Evolutionary conservation across 2,329 filamentous ascomycete species (phyloP), one percentile per base, ranked within the genome.

Genomic region (Paradendryphiella salina): DNA sequence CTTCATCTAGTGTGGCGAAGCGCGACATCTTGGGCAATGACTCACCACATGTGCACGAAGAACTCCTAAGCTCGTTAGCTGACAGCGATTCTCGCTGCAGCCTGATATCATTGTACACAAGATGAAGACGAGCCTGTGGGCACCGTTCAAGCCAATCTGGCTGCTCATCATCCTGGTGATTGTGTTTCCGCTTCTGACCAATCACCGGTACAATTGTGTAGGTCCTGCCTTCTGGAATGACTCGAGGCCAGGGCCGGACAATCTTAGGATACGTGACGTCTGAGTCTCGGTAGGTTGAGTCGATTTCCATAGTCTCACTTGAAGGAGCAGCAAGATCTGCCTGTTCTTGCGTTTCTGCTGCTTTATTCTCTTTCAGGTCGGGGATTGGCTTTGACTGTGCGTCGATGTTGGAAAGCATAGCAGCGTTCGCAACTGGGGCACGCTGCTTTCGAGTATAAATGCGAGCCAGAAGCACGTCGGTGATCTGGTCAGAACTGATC

Each of bases 181-280:
- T 28, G 29, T 51, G 47, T n/a, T 51, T 51, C 7, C 51, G 42
- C 7, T 54, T 54, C 7, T 31, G 17, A 1, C 37, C 20, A 0
- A 23, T 17, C 9, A 46, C 5, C 9, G 18, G 9, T 1, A 2
- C 4, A 0, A 6, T 31, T 5, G 15, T 3, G 11, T 26, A 35
- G 2, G 18, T 11, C 3, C 6, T n/a, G 2, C 2, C n/a, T 20
- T 33, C 26, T 23, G 17, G 38, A 5, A 14, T 5, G 23, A 40
- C 11, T 4, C 6, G 5, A n/a, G 31, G 32, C 7, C n/a, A 15
- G 18, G n/a, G 4, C 2, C 1, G 1, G 10, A 15, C 3, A 5
- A 10, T 26, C 23, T 10, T 10, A 26, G 5, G 5, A 3, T 26
- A 2, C 3, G 23, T 10, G 7, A 10, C 1, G 8, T 26, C 23